Percentiles rank a stretch among this genome's conserved stretches.
Evolutionary conservation across 352 stramenopile species (phyloP).

Genomic region (Salisapilia sapeloensis): DNA sequence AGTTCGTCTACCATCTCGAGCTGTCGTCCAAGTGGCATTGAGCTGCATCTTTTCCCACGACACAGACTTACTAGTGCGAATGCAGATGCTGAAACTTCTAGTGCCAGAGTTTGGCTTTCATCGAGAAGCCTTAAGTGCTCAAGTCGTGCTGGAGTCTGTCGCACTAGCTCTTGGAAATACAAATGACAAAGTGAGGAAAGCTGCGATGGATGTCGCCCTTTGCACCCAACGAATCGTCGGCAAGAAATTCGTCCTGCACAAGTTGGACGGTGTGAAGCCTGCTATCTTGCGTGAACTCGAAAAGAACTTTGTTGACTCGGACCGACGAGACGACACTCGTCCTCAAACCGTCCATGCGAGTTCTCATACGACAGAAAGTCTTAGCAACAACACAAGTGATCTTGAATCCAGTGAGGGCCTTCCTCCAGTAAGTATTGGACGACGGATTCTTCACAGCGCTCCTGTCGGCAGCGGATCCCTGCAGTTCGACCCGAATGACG

Average conservation of each 20-base stretch:
- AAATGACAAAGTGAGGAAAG: constrained; percentile 62
- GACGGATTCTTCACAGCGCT: constrained; percentile 43
- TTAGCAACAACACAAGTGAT: not conserved
- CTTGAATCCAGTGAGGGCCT: constrained; percentile 10
- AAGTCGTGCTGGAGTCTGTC: constrained; percentile 25
- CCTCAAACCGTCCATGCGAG: constrained; percentile 41
- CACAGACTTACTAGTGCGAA: constrained; percentile 52
- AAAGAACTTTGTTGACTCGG: constrained; percentile 59
- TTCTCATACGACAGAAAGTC: no score
- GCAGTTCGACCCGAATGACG: constrained; percentile 21
- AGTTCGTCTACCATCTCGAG: constrained; percentile 34
- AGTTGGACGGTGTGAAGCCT: constrained; percentile 55
- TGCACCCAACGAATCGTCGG: constrained; percentile 60
- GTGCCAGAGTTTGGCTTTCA: constrained; percentile 69
- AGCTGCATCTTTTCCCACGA: constrained; percentile 60
- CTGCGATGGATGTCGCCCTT: constrained; percentile 58
- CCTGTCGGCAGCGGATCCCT: constrained; percentile 47
- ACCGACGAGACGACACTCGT: constrained; percentile 14
- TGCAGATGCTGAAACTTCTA: constrained; percentile 61
- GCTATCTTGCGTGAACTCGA: constrained; percentile 71
- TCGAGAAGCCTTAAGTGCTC: constrained; percentile 36
- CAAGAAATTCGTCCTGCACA: constrained; percentile 41
- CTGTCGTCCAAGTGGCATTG: constrained; percentile 51
- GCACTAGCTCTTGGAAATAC: constrained; percentile 23
- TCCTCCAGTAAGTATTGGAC: constrained; percentile 27